Evolutionary conservation across 2,329 filamentous ascomycete genomes (phyloP).

Genomic region (Helotiales sp.): DNA sequence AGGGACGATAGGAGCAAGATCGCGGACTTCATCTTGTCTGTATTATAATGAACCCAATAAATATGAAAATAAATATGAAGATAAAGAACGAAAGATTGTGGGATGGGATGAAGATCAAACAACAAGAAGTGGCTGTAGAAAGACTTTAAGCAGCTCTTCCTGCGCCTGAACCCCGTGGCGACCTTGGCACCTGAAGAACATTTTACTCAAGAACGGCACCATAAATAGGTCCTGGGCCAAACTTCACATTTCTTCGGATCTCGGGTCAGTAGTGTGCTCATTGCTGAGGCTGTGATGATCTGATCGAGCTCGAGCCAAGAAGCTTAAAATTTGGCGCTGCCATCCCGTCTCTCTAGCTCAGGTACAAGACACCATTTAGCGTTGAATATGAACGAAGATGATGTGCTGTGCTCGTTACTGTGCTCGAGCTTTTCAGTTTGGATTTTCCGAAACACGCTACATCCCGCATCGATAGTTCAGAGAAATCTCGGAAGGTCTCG

Average conservation of each 20-base stretch:
- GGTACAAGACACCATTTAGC: background rate
- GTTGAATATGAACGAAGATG: background rate
- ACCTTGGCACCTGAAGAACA: background rate
- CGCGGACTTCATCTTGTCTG: slow-evolving; percentile 5
- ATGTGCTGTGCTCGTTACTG: background rate
- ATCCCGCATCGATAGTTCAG: background rate
- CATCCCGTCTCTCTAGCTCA: background rate
- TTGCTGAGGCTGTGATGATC: background rate
- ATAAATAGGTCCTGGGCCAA: background rate
- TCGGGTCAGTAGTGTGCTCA: background rate
- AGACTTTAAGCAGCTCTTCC: background rate
- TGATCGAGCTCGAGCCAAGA: background rate
- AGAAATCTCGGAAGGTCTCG: background rate
- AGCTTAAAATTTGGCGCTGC: background rate
- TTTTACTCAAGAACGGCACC: background rate
- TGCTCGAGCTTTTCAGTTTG: background rate
- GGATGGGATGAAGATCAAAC: background rate
- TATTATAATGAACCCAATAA: background rate
- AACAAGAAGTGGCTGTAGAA: background rate
- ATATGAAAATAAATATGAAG: no score
- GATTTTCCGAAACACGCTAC: background rate
- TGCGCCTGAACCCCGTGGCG: background rate
- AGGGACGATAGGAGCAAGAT: background rate
- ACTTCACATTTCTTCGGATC: background rate
- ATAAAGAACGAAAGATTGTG: background rate